phyloP scores from a whole-genome alignment of 345 rosid genomes.

The Lagerstroemia speciosa region DNA sequence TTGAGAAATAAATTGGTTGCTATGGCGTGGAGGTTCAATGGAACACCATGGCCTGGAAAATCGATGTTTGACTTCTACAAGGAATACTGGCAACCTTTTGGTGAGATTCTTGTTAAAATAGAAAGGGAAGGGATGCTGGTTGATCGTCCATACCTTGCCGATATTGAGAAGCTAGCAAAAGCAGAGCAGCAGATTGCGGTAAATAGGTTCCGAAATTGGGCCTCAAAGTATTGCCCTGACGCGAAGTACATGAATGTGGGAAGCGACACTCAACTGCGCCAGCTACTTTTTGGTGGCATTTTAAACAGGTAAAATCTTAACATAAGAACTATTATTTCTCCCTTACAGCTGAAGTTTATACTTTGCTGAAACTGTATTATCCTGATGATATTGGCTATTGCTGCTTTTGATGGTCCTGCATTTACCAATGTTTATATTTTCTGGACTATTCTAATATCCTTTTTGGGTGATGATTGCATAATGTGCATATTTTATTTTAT shows the following conservation, averaged over 20 bases:
- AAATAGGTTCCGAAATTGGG: constrained; percentile 77
- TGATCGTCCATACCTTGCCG: constrained; percentile 68
- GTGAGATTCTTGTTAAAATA: constrained; percentile 79
- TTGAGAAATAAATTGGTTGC: constrained; percentile 37
- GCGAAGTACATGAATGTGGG: constrained; percentile 89
- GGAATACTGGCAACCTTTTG: constrained; percentile 77
- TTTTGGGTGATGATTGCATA: background rate
- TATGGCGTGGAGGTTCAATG: constrained; percentile 58
- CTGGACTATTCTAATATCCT: background rate
- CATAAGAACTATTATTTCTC: background rate
- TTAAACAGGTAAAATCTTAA: constrained; percentile 41
- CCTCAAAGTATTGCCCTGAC: constrained; percentile 70
- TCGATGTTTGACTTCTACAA: constrained; percentile 70
- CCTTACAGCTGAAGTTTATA: background rate
- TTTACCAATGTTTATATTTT: background rate
- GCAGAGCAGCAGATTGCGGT: constrained; percentile 66
- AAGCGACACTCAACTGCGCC: constrained; percentile 84
- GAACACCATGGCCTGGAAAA: constrained; percentile 28
- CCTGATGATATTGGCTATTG: background rate
- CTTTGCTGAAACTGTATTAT: background rate
- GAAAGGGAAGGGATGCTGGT: constrained; percentile 91
- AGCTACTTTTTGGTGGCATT: constrained; percentile 72
- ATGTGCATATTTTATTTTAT: background rate
- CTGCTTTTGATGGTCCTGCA: background rate
- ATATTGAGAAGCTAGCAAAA: constrained; percentile 77